Percentiles rank a stretch among this genome's conserved stretches.
Evolutionary conservation across 2,329 filamentous ascomycete species (phyloP).

Genomic region (Penicillium hesseltinei): DNA sequence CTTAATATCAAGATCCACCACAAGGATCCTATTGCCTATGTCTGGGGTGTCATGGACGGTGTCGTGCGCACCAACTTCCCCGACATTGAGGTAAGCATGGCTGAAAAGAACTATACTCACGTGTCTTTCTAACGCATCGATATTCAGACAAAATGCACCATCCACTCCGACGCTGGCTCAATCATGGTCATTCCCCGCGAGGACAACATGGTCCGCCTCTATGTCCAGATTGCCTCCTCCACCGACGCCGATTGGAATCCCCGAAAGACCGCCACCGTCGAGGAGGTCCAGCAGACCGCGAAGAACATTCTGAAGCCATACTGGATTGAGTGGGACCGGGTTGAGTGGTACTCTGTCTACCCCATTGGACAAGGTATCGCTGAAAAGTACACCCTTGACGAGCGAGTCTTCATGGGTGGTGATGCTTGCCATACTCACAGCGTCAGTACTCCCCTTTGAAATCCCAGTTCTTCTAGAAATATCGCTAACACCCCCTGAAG

Average conservation of each 20-base stretch:
- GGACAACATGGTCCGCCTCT: constrained; percentile 51
- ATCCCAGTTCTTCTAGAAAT: background rate
- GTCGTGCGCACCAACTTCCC: constrained; percentile 64
- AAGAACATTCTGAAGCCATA: constrained; percentile 61
- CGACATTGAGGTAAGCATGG: constrained; percentile 54
- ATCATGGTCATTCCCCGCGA: constrained; percentile 61
- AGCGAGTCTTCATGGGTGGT: constrained; percentile 65
- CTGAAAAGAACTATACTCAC: background rate
- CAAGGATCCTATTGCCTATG: constrained; percentile 62
- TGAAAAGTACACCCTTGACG: constrained; percentile 63
- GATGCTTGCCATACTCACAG: constrained; percentile 64
- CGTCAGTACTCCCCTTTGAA: constrained; percentile 1
- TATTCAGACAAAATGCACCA: constrained; percentile 64
- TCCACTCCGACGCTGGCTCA: constrained; percentile 62
- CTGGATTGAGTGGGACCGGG: constrained; percentile 60
- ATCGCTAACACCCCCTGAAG: constrained; percentile 1
- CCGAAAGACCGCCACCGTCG: constrained; percentile 57
- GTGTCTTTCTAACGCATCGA: background rate
- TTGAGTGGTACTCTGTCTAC: constrained; percentile 66
- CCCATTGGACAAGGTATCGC: constrained; percentile 65
- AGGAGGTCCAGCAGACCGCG: constrained; percentile 58
- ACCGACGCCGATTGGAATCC: constrained; percentile 61
- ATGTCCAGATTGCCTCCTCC: constrained; percentile 61
- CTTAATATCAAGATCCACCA: constrained; percentile 65
- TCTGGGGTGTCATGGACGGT: constrained; percentile 67